Evolutionary conservation across 1,284 basidiomycete species (phyloP).

Genomic region (Fistulina hepatica): DNA sequence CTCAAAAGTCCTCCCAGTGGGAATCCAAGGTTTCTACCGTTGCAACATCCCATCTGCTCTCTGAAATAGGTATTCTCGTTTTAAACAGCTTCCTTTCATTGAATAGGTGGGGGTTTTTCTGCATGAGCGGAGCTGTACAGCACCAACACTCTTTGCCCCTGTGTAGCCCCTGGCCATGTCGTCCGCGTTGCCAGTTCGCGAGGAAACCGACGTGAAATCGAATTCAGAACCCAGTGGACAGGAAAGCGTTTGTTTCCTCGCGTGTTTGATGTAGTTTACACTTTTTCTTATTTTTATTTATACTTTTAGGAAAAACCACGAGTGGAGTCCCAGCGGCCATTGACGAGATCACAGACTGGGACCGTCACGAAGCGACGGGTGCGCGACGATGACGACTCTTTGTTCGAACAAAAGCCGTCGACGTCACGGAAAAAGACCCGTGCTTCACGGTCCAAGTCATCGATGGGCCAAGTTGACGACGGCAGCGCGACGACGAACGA

Average conservation of each 20-base stretch:
- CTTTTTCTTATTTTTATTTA: background rate
- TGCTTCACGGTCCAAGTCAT: conserved; percentile 5
- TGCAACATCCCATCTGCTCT: no score
- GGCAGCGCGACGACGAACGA: conserved; percentile 6
- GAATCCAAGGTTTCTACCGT: no score
- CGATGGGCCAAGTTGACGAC: conserved; percentile 1
- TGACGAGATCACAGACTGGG: conserved; percentile 11
- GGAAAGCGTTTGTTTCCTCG: background rate
- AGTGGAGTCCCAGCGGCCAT: conserved; percentile 2
- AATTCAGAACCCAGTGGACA: background rate
- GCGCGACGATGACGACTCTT: conserved; percentile 12
- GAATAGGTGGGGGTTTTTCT: no score
- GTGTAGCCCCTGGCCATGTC: background rate
- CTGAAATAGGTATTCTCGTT: no score
- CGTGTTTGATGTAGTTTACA: background rate
- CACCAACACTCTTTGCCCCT: no score
- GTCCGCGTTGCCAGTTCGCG: background rate
- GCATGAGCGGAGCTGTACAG: no score
- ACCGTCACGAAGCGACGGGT: conserved; percentile 7
- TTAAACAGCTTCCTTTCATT: no score
- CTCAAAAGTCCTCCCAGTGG: no score
- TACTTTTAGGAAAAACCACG: background rate
- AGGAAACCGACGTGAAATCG: background rate
- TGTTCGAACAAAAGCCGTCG: conserved; percentile 4
- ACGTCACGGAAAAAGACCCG: conserved; percentile 7